Conservation (phyloP, 2,329 filamentous ascomycete genomes). For the Penicillium sp. region DNA sequence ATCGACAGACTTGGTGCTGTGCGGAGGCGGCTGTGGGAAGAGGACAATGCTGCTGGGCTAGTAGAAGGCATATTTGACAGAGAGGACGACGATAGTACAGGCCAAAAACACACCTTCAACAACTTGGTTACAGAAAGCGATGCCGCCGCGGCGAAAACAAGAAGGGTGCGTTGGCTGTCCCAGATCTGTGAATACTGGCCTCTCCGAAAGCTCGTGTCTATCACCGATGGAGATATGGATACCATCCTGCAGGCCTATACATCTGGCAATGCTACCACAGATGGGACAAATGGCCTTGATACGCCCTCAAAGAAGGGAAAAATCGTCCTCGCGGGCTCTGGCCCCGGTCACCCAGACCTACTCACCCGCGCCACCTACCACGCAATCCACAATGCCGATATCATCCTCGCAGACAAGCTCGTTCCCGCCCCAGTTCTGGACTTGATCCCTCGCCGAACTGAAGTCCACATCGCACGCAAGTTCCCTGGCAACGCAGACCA, state of each 20-base stretch:
- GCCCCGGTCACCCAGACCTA: slow-evolving; percentile 88
- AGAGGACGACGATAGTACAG: slow-evolving; percentile 49
- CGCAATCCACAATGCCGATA: slow-evolving; percentile 50
- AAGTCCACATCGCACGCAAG: slow-evolving; percentile 89
- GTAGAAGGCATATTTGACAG: slow-evolving; percentile 46
- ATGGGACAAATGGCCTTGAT: slow-evolving; percentile 13
- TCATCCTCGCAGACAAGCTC: slow-evolving; percentile 56
- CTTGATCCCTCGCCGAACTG: slow-evolving; percentile 83
- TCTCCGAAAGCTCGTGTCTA: slow-evolving; percentile 72
- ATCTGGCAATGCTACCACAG: slow-evolving; percentile 28
- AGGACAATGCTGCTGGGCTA: slow-evolving; percentile 60
- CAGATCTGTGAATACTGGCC: slow-evolving; percentile 99
- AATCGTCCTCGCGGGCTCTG: slow-evolving; percentile 87
- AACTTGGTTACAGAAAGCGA: slow-evolving; percentile 73
- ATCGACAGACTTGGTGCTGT: slow-evolving; percentile 75
- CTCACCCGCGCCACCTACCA: slow-evolving; percentile 65
- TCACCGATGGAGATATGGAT: slow-evolving; percentile 78
- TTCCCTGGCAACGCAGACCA: slow-evolving; percentile 96
- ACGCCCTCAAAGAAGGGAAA: slow-evolving; percentile 53
- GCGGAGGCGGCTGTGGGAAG: slow-evolving; percentile 68
- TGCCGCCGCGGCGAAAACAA: slow-evolving; percentile 68
- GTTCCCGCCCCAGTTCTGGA: slow-evolving; percentile 78
- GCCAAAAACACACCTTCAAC: slow-evolving; percentile 80
- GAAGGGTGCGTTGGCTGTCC: slow-evolving; percentile 86
- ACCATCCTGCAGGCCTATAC: slow-evolving; percentile 71